Evolutionary conservation across 192 early-diverging fungal genomes (phyloP), one percentile per base, ranked within the genome.

Genomic region (Powellomyces hirtus): DNA sequence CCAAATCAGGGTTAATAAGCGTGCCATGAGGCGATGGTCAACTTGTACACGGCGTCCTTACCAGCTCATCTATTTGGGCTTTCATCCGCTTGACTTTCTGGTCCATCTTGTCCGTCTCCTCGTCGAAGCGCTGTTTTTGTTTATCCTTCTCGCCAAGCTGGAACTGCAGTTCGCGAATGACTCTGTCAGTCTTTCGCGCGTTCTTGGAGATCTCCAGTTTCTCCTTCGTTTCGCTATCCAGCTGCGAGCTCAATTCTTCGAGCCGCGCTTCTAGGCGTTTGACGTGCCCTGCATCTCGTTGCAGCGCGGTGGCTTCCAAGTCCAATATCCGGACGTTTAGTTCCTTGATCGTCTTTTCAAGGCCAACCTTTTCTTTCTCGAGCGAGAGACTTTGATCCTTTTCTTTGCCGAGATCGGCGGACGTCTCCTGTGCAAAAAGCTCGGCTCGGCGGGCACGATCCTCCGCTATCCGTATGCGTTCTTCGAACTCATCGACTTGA

Each of bases 331-430:
- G 87, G 33, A 85, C 78, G 27, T 85, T 84, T 44, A 94, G 80
- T 74, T 93, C 90, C 68, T 92, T 92, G 53, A 92, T 77, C 62
- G 89, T 85, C 75, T 92, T 94, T 69, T 96, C 92, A n/a, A 94
- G 80, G 18, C 68, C 57, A 36, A 83, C 72, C 81, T 91, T 84
- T 34, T 75, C 59, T 40, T 81, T 76, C 63, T 89, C 82, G 8
- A 85, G 73, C 11, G 88, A 84, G 59, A 88, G 75, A 18, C 62
- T 59, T 4, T 59, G 22, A 24, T 81, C 81, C 29, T 70, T 82
- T 64, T 91, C 91, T 75, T 91, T 94, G 60, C 81, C 81, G 18
- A 96, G 77, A 49, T 91, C 90, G 20, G 82, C 83, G 66, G 89
- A 84, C 42, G 85, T 77, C 46, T 90, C 85, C 2, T 77, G 64